Evolutionary conservation across 495 filamentous ascomycete genomes (phyloP).

Genomic region (Cercophora scortea): DNA sequence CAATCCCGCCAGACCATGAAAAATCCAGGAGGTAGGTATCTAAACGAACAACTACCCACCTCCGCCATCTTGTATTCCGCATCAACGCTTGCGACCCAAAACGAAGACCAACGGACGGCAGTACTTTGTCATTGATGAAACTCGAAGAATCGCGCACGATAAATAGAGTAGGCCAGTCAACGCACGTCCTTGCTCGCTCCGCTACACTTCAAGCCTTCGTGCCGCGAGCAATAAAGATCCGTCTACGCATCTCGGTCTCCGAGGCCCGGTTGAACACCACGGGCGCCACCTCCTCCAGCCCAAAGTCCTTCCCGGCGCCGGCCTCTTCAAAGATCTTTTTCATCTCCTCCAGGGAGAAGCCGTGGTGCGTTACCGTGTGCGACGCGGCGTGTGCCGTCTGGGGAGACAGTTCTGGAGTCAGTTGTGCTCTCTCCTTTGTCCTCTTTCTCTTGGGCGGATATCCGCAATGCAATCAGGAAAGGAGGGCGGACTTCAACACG

Average conservation of each 20-base stretch:
- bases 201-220: constrained; percentile 15
- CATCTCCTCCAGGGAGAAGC: constrained; percentile 48
- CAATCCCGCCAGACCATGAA: no score
- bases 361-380: constrained; percentile 47
- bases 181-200: no score
- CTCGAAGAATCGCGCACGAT: no score
- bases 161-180: no score
- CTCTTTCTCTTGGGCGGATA: background rate
- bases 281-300: constrained; percentile 21
- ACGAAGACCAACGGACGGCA: no score
- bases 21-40: no score
- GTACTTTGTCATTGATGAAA: no score
- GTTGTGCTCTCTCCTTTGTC: background rate
- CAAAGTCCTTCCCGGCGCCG: constrained; percentile 39
- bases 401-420: background rate
- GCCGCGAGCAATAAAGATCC: constrained; percentile 20
- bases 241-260: constrained; percentile 7
- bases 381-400: constrained; percentile 27
- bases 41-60: no score
- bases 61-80: no score
- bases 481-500: background rate
- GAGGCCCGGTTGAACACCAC: constrained; percentile 13
- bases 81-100: no score
- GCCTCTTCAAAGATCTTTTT: constrained; percentile 43
- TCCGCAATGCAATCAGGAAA: no score